Evolutionary conservation across 23 red algal genomes (phyloP).

Genomic region (Cyanidiococcus yangmingshanensis): DNA sequence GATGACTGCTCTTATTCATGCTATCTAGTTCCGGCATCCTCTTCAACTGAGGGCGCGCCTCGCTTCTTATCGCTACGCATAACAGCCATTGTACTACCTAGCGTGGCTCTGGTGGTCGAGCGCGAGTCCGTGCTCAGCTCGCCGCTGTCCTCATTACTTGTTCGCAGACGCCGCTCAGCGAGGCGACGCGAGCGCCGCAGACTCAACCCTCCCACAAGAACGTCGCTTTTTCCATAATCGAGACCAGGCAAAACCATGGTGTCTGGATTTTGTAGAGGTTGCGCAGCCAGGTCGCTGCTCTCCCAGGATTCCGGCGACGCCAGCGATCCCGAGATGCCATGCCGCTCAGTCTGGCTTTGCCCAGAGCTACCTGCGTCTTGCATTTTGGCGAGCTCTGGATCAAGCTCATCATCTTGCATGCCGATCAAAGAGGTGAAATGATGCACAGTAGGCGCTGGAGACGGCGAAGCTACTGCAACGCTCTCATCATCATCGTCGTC

Average conservation of each 20-base stretch:
- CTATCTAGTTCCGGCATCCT: too few species aligned
- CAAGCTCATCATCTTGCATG: background rate
- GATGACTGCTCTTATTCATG: too few species aligned
- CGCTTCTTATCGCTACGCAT: background rate
- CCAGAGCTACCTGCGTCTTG: background rate
- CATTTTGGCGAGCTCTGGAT: background rate
- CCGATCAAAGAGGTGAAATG: background rate
- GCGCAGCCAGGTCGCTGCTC: background rate
- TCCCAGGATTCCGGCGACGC: background rate
- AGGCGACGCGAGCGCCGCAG: background rate
- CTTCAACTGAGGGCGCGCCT: too few species aligned
- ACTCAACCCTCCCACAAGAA: background rate
- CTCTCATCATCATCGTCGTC: background rate
- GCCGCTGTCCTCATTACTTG: background rate
- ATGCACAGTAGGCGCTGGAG: background rate
- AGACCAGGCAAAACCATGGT: background rate
- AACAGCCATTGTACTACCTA: background rate
- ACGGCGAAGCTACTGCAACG: background rate
- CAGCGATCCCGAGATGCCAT: background rate
- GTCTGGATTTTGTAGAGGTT: background rate
- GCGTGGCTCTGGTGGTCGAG: background rate
- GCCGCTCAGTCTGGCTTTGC: background rate
- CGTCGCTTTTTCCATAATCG: background rate
- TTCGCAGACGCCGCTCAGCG: background rate
- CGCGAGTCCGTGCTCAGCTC: background rate